Conservation (phyloP, 108 stramenopile genomes). For the Skeletonema menzelii region DNA sequence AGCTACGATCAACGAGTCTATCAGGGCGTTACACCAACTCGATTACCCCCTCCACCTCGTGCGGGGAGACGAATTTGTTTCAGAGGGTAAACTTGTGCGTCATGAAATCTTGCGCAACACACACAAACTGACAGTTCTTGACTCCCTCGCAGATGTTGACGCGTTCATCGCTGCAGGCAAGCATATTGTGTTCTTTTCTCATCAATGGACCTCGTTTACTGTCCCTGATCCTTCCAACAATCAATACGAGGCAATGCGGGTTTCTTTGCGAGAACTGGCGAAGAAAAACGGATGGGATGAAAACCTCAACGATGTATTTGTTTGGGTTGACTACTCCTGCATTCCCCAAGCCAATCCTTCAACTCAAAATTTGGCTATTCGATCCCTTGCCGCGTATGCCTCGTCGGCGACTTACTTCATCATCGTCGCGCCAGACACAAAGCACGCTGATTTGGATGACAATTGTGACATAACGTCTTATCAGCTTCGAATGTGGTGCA, state of each 20-base stretch:
- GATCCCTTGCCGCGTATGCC: constrained; percentile 39
- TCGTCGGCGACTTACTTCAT: constrained; percentile 40
- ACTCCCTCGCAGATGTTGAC: constrained; percentile 42
- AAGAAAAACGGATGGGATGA: constrained; percentile 29
- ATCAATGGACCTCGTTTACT: constrained; percentile 41
- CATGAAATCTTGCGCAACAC: constrained; percentile 42
- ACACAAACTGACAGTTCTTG: constrained; percentile 42
- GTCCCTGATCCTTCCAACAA: constrained; percentile 31
- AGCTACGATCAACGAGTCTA: constrained; percentile 35
- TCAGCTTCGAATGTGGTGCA: constrained; percentile 45
- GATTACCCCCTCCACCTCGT: constrained; percentile 48
- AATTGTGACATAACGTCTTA: constrained; percentile 30
- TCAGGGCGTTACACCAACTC: constrained; percentile 29
- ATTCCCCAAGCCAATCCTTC: constrained; percentile 43
- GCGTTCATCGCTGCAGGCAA: constrained; percentile 43
- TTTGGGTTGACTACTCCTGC: constrained; percentile 46
- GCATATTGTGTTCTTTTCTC: constrained; percentile 41
- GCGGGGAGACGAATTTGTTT: constrained; percentile 37
- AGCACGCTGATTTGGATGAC: constrained; percentile 30
- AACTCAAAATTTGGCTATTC: constrained; percentile 34
- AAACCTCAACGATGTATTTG: constrained; percentile 26
- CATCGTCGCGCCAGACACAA: constrained; percentile 32
- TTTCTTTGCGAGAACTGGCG: constrained; percentile 25
- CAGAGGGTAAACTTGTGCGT: constrained; percentile 30
- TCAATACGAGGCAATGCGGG: constrained; percentile 28